Base-by-base conservation (phyloP, 2,329 filamentous ascomycete species). In the Paraphoma chrysanthemicola region DNA sequence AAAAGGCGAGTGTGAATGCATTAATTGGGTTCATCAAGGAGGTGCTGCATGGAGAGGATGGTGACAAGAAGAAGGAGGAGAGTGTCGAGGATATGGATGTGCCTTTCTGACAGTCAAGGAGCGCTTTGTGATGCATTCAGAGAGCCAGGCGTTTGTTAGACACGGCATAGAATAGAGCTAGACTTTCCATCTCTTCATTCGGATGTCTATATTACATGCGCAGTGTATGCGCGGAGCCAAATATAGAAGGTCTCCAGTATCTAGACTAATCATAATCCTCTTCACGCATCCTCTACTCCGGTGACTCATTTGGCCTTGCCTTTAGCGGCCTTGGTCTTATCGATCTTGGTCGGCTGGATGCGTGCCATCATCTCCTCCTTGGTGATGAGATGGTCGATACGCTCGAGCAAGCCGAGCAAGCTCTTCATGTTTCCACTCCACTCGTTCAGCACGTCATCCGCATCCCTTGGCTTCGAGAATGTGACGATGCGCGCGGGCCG, bases 361-460 rank as follows among this genome's bases (percentile, higher is more conserved):
- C 93, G 86, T 41, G 95, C 95, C 95, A 99, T 99, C 95, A 99
- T 99, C 84, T 99, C 95, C 81, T 99, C 95, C 85, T 98, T 98
- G 53, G 96, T 99, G 73, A 99, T 99, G 71, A 99, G 84, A 78
- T 99, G 95, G 75, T 99, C 95, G 59, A 99, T 96, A 62, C 93
- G 86, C 83, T 97, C 93, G 73, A 97, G 75, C 53, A 94, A 80
- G 10, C 92, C 92, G 64, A 97, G 80, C 69, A 97, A 80, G 73
- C 89, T 93, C 89, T 95, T 96, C 92, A 97, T 98, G 79, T 97
- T 97, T 71, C 91, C 90, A 77, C 93, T 97, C 95, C 95, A 99
- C 80, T 99, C 95, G 74, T 99, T 99, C 72, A 99, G 82, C 51
- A 97, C 88, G 78, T 99, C 95, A 74, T 99, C 95, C 1, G 93